Conservation (phyloP, 306 rosid species). For the Crataegus laevigata region DNA sequence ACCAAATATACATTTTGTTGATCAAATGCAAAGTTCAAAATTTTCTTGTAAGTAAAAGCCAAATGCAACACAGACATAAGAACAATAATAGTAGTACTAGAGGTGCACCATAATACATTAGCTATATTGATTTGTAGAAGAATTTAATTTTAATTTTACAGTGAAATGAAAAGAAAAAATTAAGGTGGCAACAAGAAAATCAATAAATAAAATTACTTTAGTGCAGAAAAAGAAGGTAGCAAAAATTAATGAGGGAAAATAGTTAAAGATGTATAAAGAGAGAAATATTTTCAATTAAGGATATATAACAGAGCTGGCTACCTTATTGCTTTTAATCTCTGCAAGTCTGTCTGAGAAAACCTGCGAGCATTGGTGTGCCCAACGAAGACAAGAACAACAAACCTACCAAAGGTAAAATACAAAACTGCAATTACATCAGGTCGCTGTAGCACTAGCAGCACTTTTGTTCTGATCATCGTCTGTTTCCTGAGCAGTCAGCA, state of each 20-base stretch:
- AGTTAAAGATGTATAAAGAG: not conserved
- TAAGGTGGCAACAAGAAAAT: not conserved
- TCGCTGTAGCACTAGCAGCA: constrained; percentile 9
- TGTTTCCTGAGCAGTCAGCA: constrained; percentile 9
- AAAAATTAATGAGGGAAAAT: not conserved
- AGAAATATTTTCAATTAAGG: not conserved
- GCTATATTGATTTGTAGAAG: not conserved
- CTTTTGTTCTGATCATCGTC: not conserved
- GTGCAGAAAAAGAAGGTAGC: not conserved
- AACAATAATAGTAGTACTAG: not conserved
- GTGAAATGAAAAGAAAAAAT: not conserved
- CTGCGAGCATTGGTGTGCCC: constrained; percentile 28
- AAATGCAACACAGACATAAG: not conserved
- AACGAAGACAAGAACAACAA: constrained; percentile 42
- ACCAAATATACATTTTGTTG: not conserved
- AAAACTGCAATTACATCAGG: constrained; percentile 23
- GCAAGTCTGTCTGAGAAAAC: constrained; percentile 12
- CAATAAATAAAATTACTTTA: not conserved
- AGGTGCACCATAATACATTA: not conserved
- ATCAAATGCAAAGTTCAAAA: no score
- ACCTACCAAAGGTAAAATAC: constrained; percentile 27
- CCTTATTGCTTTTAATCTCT: constrained; percentile 10
- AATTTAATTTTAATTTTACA: not conserved
- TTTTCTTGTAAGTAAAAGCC: not conserved
- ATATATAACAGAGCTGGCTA: not conserved